Evolutionary conservation across 78 protist species (phyloP).

Genomic region (Cyanophora paradoxa): DNA sequence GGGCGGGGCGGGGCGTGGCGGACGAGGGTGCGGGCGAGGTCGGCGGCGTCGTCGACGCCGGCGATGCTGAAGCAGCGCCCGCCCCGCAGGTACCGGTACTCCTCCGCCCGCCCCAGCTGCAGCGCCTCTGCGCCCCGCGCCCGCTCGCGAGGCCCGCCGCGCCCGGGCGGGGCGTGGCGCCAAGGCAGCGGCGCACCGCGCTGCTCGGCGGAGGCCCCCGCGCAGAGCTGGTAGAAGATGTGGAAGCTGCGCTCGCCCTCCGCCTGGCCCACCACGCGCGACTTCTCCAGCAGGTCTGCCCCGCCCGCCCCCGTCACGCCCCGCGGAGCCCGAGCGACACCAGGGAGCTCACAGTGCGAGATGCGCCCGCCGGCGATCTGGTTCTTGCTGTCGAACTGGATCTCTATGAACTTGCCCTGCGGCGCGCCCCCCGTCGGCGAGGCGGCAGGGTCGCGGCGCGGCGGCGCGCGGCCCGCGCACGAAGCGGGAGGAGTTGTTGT

Average conservation of each 20-base stretch:
- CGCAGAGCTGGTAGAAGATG: conserved; percentile 93
- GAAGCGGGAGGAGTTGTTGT: conserved; percentile 25
- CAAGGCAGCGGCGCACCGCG: no score
- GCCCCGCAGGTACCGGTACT: conserved; percentile 31
- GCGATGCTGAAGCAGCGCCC: conserved; percentile 51
- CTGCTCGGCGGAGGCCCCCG: no score
- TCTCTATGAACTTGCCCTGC: conserved; percentile 30
- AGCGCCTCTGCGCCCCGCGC: conserved; percentile 37
- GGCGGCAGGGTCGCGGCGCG: no score
- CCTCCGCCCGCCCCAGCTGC: neutral
- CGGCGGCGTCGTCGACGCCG: conserved; percentile 62
- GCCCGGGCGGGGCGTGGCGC: no score
- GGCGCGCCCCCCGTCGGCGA: no score
- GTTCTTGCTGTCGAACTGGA: conserved; percentile 2
- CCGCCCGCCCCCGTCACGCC: conserved; percentile 62
- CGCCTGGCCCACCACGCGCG: conserved; percentile 75
- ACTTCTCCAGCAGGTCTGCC: conserved; percentile 83
- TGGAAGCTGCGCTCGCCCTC: conserved; percentile 71
- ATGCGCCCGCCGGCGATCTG: neutral
- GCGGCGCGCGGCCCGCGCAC: no score
- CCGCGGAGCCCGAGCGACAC: conserved; percentile 72
- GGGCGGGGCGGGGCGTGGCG: no score
- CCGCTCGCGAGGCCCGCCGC: no score
- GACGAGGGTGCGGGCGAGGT: conserved; percentile 10
- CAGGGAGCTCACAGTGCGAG: conserved; percentile 52